A percentile compares a stretch with the other conserved stretches of the same genome.
Conservation (phyloP, 2,329 filamentous ascomycete genomes). For the Elsinoe australis region DNA sequence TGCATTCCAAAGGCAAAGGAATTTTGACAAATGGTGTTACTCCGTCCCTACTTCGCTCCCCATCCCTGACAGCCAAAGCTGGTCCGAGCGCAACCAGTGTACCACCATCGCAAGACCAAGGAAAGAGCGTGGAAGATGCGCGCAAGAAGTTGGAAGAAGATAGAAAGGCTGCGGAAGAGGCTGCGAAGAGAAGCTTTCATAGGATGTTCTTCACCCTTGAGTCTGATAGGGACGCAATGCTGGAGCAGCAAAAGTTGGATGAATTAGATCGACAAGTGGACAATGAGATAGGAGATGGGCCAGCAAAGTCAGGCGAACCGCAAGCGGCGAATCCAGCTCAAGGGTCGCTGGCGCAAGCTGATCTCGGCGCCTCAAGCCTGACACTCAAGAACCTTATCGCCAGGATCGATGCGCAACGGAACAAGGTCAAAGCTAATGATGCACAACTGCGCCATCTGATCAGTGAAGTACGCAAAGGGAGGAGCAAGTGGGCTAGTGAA, state of each 20-base stretch:
- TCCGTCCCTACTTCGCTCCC: slow-evolving; percentile 61
- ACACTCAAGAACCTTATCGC: slow-evolving; percentile 96
- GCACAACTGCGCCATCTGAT: slow-evolving; percentile 85
- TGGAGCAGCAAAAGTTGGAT: slow-evolving; percentile 93
- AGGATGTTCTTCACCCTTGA: slow-evolving; percentile 93
- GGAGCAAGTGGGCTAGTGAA: slow-evolving; percentile 98
- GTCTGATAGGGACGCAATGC: slow-evolving; percentile 90
- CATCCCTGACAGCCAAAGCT: slow-evolving; percentile 57
- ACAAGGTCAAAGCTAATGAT: slow-evolving; percentile 84
- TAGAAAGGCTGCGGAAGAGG: slow-evolving; percentile 82
- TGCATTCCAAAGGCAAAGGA: slow-evolving; percentile 47
- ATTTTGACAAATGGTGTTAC: slow-evolving; percentile 50
- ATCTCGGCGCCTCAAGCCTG: slow-evolving; percentile 89
- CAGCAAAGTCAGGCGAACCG: slow-evolving; percentile 41
- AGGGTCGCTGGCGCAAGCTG: slow-evolving; percentile 84
- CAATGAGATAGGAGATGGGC: slow-evolving; percentile 65
- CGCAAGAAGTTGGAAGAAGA: slow-evolving; percentile 89
- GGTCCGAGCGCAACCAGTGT: slow-evolving; percentile 53
- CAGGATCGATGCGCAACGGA: slow-evolving; percentile 85
- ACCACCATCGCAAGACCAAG: slow-evolving; percentile 45
- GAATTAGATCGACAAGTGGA: slow-evolving; percentile 95
- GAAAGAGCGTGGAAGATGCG: slow-evolving; percentile 74
- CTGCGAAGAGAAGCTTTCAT: slow-evolving; percentile 82
- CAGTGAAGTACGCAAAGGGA: slow-evolving; percentile 94
- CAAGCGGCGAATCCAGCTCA: slow-evolving; percentile 51